Evolutionary conservation across 2,329 filamentous ascomycete species (phyloP).

Genomic region (Ilyonectria robusta): DNA sequence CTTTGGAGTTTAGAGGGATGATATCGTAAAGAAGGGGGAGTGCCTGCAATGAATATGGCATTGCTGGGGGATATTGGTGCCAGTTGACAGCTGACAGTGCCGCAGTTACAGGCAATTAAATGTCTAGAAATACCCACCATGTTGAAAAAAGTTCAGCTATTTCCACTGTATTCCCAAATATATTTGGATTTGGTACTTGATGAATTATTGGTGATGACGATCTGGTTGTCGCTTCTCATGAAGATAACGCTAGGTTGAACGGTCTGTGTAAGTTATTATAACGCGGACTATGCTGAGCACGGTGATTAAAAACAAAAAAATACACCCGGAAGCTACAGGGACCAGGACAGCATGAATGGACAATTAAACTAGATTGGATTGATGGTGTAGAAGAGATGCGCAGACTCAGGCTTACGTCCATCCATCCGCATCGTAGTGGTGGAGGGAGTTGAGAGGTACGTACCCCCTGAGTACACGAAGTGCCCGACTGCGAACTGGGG

Average conservation of each 20-base stretch:
- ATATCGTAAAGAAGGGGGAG: background rate
- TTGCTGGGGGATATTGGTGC: background rate
- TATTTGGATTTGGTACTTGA: background rate
- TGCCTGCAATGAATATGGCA: background rate
- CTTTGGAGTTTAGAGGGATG: conserved; percentile 2
- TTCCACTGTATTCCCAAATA: background rate
- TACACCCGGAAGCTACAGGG: background rate
- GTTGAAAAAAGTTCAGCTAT: background rate
- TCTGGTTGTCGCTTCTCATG: background rate
- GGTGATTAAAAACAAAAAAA: background rate
- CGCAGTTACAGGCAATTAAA: background rate
- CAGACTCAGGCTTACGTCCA: background rate
- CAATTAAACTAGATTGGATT: background rate
- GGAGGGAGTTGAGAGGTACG: conserved; percentile 16
- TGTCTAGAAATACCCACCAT: background rate
- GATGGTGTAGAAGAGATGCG: background rate
- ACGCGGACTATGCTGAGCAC: background rate
- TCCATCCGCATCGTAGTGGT: background rate
- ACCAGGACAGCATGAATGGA: background rate
- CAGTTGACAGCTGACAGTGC: background rate
- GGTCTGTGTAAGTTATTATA: background rate
- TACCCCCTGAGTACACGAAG: background rate
- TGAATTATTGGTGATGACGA: background rate
- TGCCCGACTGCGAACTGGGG: too few species aligned
- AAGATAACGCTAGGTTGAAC: background rate